Evolutionary conservation across 495 filamentous ascomycete species (phyloP).

Genomic region (Trichoderma virens): DNA sequence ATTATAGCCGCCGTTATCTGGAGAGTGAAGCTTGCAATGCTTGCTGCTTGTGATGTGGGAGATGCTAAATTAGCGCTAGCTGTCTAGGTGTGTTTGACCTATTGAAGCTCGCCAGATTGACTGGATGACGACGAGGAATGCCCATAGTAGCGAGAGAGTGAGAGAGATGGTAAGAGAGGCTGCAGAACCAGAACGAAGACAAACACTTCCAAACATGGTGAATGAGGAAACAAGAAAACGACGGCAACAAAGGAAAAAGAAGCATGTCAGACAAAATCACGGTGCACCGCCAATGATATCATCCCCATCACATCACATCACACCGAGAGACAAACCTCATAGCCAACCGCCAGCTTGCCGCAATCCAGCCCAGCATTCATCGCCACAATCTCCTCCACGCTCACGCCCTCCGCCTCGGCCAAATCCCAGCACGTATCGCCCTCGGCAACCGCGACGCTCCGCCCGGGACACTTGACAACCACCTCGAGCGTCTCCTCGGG

Average conservation of each 20-base stretch:
- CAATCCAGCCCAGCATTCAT: conserved; percentile 24
- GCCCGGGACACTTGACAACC: neutral
- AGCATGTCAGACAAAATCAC: neutral
- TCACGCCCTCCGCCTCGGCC: conserved; percentile 17
- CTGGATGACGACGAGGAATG: too few species aligned
- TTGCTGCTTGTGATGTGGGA: neutral
- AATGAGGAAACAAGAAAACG: neutral
- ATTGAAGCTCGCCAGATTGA: neutral
- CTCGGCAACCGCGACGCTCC: conserved; percentile 17
- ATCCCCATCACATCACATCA: neutral
- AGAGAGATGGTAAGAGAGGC: too few species aligned
- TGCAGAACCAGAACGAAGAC: neutral
- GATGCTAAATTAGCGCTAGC: neutral
- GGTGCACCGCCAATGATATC: neutral
- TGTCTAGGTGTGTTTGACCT: neutral
- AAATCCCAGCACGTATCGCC: conserved; percentile 29
- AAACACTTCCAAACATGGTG: neutral
- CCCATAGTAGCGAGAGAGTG: too few species aligned
- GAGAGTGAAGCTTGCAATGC: neutral
- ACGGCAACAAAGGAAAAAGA: neutral
- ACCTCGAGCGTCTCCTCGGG: conserved; percentile 13
- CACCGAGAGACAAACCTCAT: conserved; percentile 20
- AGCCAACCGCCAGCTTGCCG: conserved; percentile 19
- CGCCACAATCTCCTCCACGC: conserved; percentile 21
- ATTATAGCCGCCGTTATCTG: neutral